These are phyloP conservation scores for Fusarium mexicanum DNA, from an alignment of 2,329 filamentous ascomycete species.

Conservation along the genomic window DNA sequence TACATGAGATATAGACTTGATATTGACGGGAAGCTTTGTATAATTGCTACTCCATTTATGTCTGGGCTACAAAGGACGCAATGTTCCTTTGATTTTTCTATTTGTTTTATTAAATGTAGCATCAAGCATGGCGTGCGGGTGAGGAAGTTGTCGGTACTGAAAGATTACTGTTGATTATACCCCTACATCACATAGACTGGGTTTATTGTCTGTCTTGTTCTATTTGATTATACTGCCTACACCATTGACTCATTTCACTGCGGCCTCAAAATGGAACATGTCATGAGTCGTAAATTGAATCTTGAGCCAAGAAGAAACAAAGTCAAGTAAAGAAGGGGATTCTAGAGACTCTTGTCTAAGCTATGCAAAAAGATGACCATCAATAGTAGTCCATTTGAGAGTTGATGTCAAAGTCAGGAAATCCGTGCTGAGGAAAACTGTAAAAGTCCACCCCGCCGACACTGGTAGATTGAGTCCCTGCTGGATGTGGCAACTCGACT, in stretches of 20 bases:
- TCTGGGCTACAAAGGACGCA: constrained; percentile 1
- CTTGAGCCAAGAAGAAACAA: neutral
- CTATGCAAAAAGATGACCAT: neutral
- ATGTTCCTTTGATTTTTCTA: neutral
- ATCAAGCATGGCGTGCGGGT: constrained; percentile 22
- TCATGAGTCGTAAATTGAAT: neutral
- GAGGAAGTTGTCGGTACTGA: neutral
- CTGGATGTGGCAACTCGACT: constrained; percentile 26
- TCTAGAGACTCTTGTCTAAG: neutral
- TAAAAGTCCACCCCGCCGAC: neutral
- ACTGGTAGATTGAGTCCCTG: neutral
- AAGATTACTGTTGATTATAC: constrained; percentile 36
- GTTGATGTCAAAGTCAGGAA: constrained; percentile 9
- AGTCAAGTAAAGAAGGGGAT: neutral
- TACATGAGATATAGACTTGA: neutral
- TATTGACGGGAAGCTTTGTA: neutral
- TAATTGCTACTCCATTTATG: neutral
- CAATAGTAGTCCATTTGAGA: neutral
- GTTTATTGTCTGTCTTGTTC: constrained; percentile 5
- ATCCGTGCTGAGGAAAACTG: neutral
- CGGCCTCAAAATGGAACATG: neutral
- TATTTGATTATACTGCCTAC: constrained; percentile 1
- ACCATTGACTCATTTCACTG: neutral
- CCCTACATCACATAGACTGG: constrained; percentile 28
- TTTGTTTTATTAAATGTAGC: constrained; percentile 15